Conservation (phyloP, 495 filamentous ascomycete genomes). For the Neurospora africana region DNA sequence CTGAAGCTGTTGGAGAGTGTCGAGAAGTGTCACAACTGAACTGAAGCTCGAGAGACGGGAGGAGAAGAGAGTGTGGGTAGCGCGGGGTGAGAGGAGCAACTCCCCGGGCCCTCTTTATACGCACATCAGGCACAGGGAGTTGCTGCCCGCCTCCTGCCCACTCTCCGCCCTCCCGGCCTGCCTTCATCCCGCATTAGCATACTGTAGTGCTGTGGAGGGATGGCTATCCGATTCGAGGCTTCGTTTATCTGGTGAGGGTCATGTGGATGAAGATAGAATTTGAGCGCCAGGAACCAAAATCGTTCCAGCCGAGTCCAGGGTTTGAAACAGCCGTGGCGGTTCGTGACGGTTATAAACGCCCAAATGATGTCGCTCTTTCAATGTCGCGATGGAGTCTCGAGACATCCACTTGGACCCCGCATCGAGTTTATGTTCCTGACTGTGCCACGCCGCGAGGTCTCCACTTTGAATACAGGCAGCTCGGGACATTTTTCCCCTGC, state of each 20-base stretch:
- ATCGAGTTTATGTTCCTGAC: background rate
- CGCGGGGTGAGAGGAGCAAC: background rate
- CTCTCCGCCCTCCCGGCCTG: background rate
- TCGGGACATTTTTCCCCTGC: background rate
- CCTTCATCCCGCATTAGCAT: background rate
- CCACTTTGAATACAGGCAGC: background rate
- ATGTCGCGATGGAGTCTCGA: background rate
- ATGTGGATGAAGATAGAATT: background rate
- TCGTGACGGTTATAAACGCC: background rate
- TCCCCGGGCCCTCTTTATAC: slow-evolving; percentile 5
- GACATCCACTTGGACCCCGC: background rate
- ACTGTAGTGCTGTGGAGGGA: background rate
- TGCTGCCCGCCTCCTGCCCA: background rate
- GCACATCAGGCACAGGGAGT: background rate
- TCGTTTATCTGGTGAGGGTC: background rate
- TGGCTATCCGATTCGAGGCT: background rate
- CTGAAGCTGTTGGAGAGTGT: background rate
- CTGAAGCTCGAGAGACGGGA: slow-evolving; percentile 6
- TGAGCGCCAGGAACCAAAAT: background rate
- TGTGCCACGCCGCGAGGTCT: background rate
- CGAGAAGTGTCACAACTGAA: background rate
- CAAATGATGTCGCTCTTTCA: background rate
- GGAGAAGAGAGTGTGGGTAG: slow-evolving; percentile 1
- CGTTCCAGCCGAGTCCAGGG: background rate
- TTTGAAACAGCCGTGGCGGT: background rate